Evolutionary conservation across 495 filamentous ascomycete species (phyloP).

Genomic region (Penicillium alfredii): DNA sequence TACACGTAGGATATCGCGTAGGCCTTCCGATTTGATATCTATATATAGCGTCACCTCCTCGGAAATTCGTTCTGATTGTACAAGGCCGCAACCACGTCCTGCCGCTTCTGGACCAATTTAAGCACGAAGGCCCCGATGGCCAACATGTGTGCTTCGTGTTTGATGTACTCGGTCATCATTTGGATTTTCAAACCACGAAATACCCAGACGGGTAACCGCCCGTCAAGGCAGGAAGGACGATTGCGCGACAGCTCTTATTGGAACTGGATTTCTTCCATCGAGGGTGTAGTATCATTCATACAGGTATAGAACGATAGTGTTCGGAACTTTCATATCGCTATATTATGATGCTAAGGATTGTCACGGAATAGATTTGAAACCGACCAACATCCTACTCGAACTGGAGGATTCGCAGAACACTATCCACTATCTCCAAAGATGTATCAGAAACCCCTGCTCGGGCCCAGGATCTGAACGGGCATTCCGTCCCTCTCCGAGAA

Average conservation of each 20-base stretch:
- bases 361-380: constrained; percentile 21
- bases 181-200: constrained; percentile 12
- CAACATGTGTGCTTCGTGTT: constrained; percentile 29
- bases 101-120: constrained; percentile 19
- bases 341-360: constrained; percentile 3
- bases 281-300: constrained; percentile 89
- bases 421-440: constrained; percentile 17
- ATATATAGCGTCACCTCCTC: constrained; percentile 17
- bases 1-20: constrained; percentile 26
- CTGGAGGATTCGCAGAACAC: constrained; percentile 11
- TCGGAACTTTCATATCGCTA: too few relatives aligned
- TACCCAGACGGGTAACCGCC: constrained; percentile 32
- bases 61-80: constrained; percentile 19
- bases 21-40: constrained; percentile 25
- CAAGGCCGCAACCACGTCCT: too few relatives aligned
- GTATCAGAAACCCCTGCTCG: constrained; percentile 15
- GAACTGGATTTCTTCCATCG: constrained; percentile 77
- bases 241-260: constrained; percentile 79
- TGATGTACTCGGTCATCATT: constrained; percentile 22
- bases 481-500: constrained; percentile 16
- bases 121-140: constrained; percentile 26
- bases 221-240: constrained; percentile 72
- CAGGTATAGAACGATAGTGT: constrained; percentile 54
- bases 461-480: constrained; percentile 2
- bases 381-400: constrained; percentile 27